Base-by-base conservation (phyloP, 371 early-diverging fungal species). In the Mucor racemosus region DNA sequence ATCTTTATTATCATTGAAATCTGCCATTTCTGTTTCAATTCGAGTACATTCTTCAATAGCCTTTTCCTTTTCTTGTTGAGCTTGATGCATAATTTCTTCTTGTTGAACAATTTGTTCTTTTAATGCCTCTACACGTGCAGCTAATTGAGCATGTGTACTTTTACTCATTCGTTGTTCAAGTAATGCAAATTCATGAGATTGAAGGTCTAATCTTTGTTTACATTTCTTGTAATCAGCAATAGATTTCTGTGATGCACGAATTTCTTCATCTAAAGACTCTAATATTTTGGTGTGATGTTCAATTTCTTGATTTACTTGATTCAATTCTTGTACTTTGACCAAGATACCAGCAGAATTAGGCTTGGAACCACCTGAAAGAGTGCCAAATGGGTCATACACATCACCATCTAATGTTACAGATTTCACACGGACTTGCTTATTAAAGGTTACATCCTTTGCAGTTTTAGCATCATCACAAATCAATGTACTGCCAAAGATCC, bases 331-430 rank as follows among this genome's bases (percentile, higher is more conserved):
- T 15, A 95, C 60, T 57, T 91, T 88, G 1, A 86, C 68, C 9
- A 98, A 85, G 19, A 94, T 80, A n/a, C 95, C 95, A 0, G 88
- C 78, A 3, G 91, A 89, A 17, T 78, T 75, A 4, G 95, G 89
- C 66, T 87, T 88, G 26, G 97, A 92, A 6, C 99, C 99, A 65
- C 99, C 99, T 10, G 97, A 94, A 21, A 99, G 81, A 0, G 97
- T 95, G 41, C 99, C 99, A 39, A 91, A 89, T 2, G 99, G 99
- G 71, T 99, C 99, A 81, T 99, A 99, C 6, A 98, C 87, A 79
- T 99, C 99, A 35, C 99, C 99, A 57, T 99, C 99, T 1, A 94
- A 67, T 0, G 99, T 99, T 7, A 99, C 97, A 15, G 97, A 95
- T 62, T 92, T 92, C 57, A 89, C 75, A 14, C 87, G 84, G 38